Conservation (phyloP, 2,329 filamentous ascomycete genomes). For the Niveomyces coronatus region DNA sequence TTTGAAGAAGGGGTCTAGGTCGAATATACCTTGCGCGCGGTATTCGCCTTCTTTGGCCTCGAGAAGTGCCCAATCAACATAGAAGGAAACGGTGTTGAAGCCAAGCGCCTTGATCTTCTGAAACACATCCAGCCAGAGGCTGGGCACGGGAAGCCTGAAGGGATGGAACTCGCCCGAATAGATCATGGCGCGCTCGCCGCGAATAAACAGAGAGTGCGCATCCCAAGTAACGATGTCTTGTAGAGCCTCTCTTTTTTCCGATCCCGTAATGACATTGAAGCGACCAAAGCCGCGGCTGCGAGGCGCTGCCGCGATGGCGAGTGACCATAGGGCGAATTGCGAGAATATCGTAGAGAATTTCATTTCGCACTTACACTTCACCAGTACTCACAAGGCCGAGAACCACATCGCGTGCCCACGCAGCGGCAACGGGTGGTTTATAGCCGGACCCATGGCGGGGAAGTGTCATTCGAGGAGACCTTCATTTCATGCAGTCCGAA, state of each 20-base stretch:
- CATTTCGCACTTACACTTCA: constrained; percentile 1
- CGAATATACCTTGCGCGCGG: constrained; percentile 55
- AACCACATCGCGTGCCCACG: too few relatives aligned
- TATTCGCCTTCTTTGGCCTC: constrained; percentile 59
- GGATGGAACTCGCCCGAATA: constrained; percentile 61
- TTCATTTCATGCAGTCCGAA: background rate
- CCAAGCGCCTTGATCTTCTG: constrained; percentile 66
- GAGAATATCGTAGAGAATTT: constrained; percentile 1
- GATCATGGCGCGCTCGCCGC: constrained; percentile 55
- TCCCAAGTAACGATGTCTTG: constrained; percentile 49
- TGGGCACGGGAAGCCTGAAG: constrained; percentile 29
- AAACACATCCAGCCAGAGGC: constrained; percentile 52
- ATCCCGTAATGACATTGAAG: constrained; percentile 1
- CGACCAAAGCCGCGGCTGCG: background rate
- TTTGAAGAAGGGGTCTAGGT: constrained; percentile 58
- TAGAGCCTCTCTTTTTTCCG: background rate
- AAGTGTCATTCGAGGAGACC: background rate
- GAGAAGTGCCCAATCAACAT: constrained; percentile 59
- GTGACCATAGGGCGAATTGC: constrained; percentile 4
- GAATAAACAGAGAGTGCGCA: constrained; percentile 52
- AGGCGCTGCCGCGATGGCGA: constrained; percentile 1
- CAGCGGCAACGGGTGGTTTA: background rate
- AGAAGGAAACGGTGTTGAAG: constrained; percentile 63
- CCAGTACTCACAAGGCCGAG: too few relatives aligned
- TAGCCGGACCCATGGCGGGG: background rate